These are phyloP conservation scores for Teunomyces gatunensis DNA, from an alignment of 805 yeast genomes.

Conservation along the genomic window DNA sequence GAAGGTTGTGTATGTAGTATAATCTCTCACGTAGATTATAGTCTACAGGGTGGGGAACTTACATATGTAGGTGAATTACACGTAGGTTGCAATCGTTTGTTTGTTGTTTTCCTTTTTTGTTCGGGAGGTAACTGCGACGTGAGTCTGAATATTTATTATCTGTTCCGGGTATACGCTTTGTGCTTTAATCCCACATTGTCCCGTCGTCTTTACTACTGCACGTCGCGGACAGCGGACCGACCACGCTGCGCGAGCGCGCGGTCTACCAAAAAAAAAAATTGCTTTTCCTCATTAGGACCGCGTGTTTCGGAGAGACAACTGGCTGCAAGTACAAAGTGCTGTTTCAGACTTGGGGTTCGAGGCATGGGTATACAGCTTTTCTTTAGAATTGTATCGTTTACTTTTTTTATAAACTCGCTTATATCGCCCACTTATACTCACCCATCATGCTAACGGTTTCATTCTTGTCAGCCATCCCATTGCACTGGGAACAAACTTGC, in stretches of 20 bases:
- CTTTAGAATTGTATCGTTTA: not conserved
- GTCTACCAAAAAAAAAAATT: not conserved
- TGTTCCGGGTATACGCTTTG: not conserved
- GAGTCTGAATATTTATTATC: not conserved
- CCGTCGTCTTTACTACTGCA: not conserved
- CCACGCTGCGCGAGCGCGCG: not conserved
- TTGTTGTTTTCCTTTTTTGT: too few relatives aligned
- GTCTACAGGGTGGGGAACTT: too few relatives aligned
- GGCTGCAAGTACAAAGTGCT: not conserved
- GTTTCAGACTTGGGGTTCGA: not conserved
- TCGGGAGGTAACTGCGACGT: not conserved
- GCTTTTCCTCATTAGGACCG: not conserved
- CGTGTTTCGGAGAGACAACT: not conserved
- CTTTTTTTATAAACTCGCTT: conserved; percentile 1
- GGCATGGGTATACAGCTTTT: not conserved
- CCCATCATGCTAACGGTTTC: conserved; percentile 28
- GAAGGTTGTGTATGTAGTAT: too few relatives aligned
- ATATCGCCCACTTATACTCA: conserved; percentile 28
- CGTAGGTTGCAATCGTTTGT: too few relatives aligned
- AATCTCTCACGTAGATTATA: too few relatives aligned
- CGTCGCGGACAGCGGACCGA: not conserved
- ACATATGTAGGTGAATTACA: too few relatives aligned
- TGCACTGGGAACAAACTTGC: conserved; percentile 1
- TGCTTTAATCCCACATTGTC: not conserved
- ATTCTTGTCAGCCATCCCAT: not conserved